Evolutionary conservation across 83 land plant species (phyloP).

Genomic region (Larix sibirica): DNA sequence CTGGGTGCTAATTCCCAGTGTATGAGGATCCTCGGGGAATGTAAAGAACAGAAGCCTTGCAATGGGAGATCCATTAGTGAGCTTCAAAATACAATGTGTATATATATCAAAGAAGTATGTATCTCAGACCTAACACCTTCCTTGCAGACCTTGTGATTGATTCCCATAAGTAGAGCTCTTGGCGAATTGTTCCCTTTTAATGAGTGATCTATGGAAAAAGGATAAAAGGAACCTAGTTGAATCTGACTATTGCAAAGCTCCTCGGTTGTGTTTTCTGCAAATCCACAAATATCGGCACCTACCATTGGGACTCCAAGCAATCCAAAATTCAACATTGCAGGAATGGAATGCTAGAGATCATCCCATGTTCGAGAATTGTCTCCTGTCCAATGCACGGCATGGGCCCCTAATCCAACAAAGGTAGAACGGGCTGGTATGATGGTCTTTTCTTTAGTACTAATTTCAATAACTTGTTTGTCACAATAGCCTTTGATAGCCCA

Average conservation of each 20-base stretch:
- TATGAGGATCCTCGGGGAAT: slow-evolving; percentile 59
- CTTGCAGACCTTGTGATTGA: slow-evolving; percentile 69
- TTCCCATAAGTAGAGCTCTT: slow-evolving; percentile 86
- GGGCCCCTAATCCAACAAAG: slow-evolving; percentile 74
- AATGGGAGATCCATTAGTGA: slow-evolving; percentile 69
- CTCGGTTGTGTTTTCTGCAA: slow-evolving; percentile 59
- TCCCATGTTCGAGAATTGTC: slow-evolving; percentile 80
- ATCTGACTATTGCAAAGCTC: slow-evolving; percentile 93
- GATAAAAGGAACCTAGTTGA: slow-evolving; percentile 90
- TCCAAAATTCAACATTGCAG: slow-evolving; percentile 68
- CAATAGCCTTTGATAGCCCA: slow-evolving; percentile 67
- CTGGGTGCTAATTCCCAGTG: slow-evolving; percentile 58
- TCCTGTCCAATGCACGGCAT: slow-evolving; percentile 92
- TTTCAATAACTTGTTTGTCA: slow-evolving; percentile 59
- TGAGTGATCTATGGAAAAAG: slow-evolving; percentile 82
- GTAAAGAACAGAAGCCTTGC: slow-evolving; percentile 88
- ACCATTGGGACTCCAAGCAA: slow-evolving; percentile 70
- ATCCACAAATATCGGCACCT: slow-evolving; percentile 89
- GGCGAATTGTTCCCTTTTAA: slow-evolving; percentile 24
- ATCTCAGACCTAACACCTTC: slow-evolving; percentile 74
- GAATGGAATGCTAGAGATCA: slow-evolving; percentile 73
- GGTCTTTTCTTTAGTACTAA: slow-evolving; percentile 61
- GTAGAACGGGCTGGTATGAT: slow-evolving; percentile 75
- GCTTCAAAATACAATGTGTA: slow-evolving; percentile 85
- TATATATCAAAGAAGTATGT: slow-evolving; percentile 71